These are phyloP conservation scores for Gossypium australe DNA, from an alignment of 345 rosid genomes.

Conservation along the genomic window DNA sequence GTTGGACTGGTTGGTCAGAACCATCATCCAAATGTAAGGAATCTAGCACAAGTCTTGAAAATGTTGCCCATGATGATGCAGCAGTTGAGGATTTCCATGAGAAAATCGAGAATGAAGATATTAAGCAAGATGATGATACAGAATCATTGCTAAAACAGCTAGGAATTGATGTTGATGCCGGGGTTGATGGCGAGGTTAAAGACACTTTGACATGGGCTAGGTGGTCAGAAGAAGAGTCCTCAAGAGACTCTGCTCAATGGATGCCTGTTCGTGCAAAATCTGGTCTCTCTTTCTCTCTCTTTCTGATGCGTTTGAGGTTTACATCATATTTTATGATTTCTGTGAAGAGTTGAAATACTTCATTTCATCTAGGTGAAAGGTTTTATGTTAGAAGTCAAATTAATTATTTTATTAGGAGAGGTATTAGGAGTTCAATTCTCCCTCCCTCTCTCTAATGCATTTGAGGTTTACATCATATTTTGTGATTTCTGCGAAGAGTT, in stretches of 20 bases:
- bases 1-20: conserved; percentile 98
- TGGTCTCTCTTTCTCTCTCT: conserved; percentile 33
- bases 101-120: conserved; percentile 45
- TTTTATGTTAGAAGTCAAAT: neutral
- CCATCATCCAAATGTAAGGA: conserved; percentile 43
- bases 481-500: neutral
- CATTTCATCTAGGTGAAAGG: neutral
- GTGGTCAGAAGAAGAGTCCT: conserved; percentile 81
- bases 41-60: conserved; percentile 32
- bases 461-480: neutral
- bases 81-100: conserved; percentile 32
- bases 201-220: conserved; percentile 79
- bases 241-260: conserved; percentile 77
- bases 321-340: neutral
- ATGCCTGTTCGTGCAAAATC: conserved; percentile 65
- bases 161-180: conserved; percentile 71
- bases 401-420: no score
- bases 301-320: neutral
- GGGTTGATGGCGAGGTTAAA: conserved; percentile 54
- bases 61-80: conserved; percentile 24
- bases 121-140: conserved; percentile 68
- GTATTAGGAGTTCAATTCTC: neutral
- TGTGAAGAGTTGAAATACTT: neutral
- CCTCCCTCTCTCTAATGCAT: neutral
- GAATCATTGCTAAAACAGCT: conserved; percentile 76